Percentiles rank a stretch among this genome's conserved stretches.
These are phyloP conservation scores for Lasiodiplodia gonubiensis DNA, from an alignment of 2,329 filamentous ascomycete species.

Conservation along the genomic window DNA sequence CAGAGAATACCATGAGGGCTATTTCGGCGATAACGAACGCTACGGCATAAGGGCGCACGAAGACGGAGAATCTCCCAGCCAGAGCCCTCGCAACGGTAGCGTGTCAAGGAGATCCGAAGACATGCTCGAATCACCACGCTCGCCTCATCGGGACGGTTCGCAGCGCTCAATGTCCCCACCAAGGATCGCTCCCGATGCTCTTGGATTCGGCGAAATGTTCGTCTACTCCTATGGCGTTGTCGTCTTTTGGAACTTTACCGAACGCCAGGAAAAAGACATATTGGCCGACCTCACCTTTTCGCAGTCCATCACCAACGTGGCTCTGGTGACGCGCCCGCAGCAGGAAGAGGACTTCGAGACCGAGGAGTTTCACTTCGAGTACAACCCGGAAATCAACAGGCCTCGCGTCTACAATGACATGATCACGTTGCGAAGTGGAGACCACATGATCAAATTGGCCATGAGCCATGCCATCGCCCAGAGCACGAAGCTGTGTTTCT, in stretches of 20 bases:
- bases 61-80: constrained; percentile 37
- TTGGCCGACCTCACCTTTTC: constrained; percentile 94
- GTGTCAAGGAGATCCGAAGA: constrained; percentile 31
- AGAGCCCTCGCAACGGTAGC: constrained; percentile 30
- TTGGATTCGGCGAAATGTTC: constrained; percentile 92
- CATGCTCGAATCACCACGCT: constrained; percentile 16
- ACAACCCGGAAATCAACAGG: constrained; percentile 82
- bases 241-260: constrained; percentile 98
- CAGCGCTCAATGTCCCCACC: constrained; percentile 39
- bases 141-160: constrained; percentile 24
- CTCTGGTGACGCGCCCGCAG: constrained; percentile 78
- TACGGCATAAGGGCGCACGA: constrained; percentile 55
- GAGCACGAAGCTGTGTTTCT: constrained; percentile 94
- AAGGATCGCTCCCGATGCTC: constrained; percentile 70
- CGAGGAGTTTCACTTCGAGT: constrained; percentile 98
- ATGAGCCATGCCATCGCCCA: constrained; percentile 98
- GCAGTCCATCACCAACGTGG: constrained; percentile 66
- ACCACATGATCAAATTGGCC: constrained; percentile 98
- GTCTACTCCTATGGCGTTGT: constrained; percentile 97
- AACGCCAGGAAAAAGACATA: constrained; percentile 94
- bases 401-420: constrained; percentile 98
- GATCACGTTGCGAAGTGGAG: constrained; percentile 92
- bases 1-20: constrained; percentile 88
- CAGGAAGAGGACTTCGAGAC: constrained; percentile 93
- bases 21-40: constrained; percentile 74